These are phyloP conservation scores for Phytophthora fragariaefolia DNA, from an alignment of 352 stramenopile genomes.

Conservation along the genomic window DNA sequence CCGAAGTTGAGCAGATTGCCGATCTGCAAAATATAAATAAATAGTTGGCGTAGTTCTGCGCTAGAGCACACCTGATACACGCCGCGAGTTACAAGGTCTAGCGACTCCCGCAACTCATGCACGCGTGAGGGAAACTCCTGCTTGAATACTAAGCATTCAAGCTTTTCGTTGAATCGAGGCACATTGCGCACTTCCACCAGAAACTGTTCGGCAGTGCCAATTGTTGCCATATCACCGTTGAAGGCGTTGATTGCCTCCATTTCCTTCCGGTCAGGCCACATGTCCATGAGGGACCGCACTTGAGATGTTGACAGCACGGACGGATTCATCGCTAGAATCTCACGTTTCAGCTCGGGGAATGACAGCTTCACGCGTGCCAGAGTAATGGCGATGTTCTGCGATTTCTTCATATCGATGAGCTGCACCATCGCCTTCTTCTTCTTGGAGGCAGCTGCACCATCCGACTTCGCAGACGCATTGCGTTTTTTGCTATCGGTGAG, in stretches of 20 bases:
- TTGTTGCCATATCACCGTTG: conserved; percentile 59
- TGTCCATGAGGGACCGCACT: conserved; percentile 83
- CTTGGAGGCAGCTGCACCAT: conserved; percentile 34
- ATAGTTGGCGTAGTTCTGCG: conserved; percentile 72
- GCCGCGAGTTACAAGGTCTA: conserved; percentile 78
- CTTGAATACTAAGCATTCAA: conserved; percentile 84
- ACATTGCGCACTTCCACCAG: conserved; percentile 74
- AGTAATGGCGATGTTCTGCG: conserved; percentile 89
- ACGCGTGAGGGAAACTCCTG: conserved; percentile 82
- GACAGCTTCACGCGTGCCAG: conserved; percentile 77
- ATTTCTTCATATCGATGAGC: conserved; percentile 90
- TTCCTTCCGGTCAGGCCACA: conserved; percentile 84
- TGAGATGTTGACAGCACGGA: conserved; percentile 80
- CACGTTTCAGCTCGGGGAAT: conserved; percentile 73
- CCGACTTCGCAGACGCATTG: conserved; percentile 35
- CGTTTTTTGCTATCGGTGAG: conserved; percentile 60
- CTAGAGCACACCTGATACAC: conserved; percentile 86
- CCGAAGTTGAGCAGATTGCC: conserved; percentile 84
- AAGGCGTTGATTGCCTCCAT: conserved; percentile 75
- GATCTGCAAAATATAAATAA: conserved; percentile 89
- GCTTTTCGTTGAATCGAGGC: conserved; percentile 73
- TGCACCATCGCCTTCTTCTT: conserved; percentile 79
- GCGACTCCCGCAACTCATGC: conserved; percentile 77
- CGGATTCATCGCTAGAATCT: conserved; percentile 81
- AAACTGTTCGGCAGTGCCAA: conserved; percentile 83